Base-by-base conservation (phyloP, 2,329 filamentous ascomycete genomes). In the Epichloe typhina region DNA sequence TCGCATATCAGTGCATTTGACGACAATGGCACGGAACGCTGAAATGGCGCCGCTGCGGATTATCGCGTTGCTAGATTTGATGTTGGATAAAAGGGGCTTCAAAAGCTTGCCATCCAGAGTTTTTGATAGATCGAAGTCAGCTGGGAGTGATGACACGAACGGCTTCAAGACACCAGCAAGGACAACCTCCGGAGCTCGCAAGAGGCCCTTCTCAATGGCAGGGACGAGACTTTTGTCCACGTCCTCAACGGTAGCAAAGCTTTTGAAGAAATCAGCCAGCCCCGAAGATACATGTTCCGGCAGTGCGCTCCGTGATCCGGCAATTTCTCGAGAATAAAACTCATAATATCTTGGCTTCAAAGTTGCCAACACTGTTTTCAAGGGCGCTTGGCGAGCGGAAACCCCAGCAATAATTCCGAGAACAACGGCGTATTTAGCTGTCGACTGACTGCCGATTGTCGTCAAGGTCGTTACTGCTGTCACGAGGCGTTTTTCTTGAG, bases 351-450 rank as follows among this genome's bases (percentile, higher is more conserved):
- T 75, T 42, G 79, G 70, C 69, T 90, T 95, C 53, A 79, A 73
- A 2, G 58, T 53, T 52, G 81, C 76, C 46, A 97, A 64, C 33
- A 81, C 66, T 5, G 77, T 68, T 60, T 81, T 84, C 46, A 81
- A 74, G 53, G 76, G 68, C 3, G 77, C 69, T 50, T 90, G 77
- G 50, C 90, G 83, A 40, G 84, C 80, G 62, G 84, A 88, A 8
- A 96, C 90, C 5, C 90, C 91, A 43, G 89, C 88, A 56, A 98
- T 78, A 47, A 94, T 80, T 17, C 93, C 93, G 1, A 98, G 76
- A 53, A 94, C 77, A 9, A 86, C 72, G 12, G 87, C 80, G 70
- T 95, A 84, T 59, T 77, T 86, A 50, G 83, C 75, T 3, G 76
- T 75, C 1, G 85, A 72, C 43, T 82, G 72, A 2, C 77, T 56